Percentiles rank a stretch among this genome's conserved stretches.
Conservation (phyloP, 306 rosid species). For the Glycyrrhiza uralensis region DNA sequence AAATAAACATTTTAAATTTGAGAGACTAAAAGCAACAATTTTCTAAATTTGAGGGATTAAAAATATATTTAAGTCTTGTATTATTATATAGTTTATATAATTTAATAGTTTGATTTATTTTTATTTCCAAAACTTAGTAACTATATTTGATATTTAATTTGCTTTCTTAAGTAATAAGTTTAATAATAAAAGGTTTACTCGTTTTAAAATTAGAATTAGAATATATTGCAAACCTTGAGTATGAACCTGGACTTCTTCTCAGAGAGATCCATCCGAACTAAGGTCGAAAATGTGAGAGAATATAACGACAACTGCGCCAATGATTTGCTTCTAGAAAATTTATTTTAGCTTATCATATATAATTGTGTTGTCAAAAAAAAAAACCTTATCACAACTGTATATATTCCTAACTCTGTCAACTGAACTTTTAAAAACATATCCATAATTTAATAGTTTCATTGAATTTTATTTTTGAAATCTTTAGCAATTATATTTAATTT, state of each 20-base stretch:
- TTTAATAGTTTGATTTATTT: too few species aligned
- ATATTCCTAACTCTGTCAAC: background rate
- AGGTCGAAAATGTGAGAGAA: background rate
- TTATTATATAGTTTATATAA: too few species aligned
- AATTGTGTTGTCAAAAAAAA: too few species aligned
- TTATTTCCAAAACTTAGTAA: background rate
- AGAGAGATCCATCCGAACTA: background rate
- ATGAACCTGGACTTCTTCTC: conserved; percentile 14
- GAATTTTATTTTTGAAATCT: background rate
- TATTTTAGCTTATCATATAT: too few species aligned
- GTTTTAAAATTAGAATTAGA: background rate
- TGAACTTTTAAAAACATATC: background rate
- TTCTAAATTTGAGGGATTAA: too few species aligned
- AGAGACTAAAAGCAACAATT: too few species aligned
- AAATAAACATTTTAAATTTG: too few species aligned
- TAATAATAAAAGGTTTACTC: background rate
- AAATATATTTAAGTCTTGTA: too few species aligned
- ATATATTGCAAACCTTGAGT: background rate
- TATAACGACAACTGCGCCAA: background rate
- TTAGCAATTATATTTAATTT: background rate
- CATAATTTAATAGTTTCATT: background rate
- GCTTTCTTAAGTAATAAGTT: too few species aligned
- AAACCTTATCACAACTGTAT: too few species aligned
- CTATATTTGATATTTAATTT: background rate
- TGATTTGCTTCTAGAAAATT: background rate